These are phyloP conservation scores for Aspergillus caelatus DNA, from an alignment of 2,329 filamentous ascomycete genomes.

Conservation along the genomic window DNA sequence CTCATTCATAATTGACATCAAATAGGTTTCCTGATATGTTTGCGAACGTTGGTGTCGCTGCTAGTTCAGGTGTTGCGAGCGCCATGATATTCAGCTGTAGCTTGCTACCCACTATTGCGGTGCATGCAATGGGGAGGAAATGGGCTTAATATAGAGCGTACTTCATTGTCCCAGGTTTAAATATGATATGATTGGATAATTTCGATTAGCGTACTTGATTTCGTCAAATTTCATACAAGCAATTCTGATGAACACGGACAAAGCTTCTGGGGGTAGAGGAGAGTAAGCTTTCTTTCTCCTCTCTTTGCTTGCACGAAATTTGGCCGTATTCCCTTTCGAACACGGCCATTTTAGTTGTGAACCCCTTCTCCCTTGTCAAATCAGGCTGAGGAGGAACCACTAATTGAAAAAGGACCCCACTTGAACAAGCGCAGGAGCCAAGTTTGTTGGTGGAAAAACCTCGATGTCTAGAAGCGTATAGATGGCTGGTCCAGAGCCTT, in stretches of 20 bases:
- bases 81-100: constrained; percentile 30
- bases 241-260: neutral
- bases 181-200: neutral
- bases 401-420: neutral
- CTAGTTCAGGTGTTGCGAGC: constrained; percentile 31
- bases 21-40: constrained; percentile 41
- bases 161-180: neutral
- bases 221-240: neutral
- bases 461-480: neutral
- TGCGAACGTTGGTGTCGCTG: constrained; percentile 36
- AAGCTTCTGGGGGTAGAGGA: neutral
- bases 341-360: neutral
- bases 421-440: neutral
- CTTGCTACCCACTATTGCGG: constrained; percentile 16
- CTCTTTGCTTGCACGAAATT: neutral
- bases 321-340: neutral
- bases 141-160: constrained; percentile 11
- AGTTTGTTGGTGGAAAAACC: constrained; percentile 4
- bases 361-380: neutral
- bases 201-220: neutral
- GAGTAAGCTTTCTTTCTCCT: neutral
- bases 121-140: constrained; percentile 17
- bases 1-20: constrained; percentile 12
- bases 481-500: neutral
- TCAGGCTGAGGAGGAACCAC: neutral